A percentile compares a stretch with the other conserved stretches of the same genome.
Conservation (phyloP, 306 rosid genomes). For the Prosopis cineraria region DNA sequence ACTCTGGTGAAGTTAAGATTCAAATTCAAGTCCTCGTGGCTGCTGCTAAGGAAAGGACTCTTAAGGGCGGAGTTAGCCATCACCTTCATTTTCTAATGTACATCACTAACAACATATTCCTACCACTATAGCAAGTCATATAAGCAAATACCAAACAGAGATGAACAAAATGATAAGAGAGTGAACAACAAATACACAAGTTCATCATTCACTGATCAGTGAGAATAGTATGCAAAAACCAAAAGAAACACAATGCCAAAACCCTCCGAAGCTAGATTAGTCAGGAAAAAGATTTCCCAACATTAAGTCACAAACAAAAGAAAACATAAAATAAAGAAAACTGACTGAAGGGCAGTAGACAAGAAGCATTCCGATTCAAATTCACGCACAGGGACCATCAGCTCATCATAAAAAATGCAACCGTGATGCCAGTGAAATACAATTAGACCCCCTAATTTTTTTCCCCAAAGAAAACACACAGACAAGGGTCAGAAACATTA, state of each 20-base stretch:
- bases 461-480: background rate
- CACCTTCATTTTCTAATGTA: background rate
- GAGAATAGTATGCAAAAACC: constrained; percentile 18
- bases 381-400: background rate
- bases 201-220: constrained; percentile 1
- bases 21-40: background rate
- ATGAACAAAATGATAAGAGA: background rate
- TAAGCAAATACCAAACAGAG: background rate
- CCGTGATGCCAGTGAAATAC: background rate
- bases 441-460: background rate
- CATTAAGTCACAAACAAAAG: background rate
- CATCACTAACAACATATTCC: background rate
- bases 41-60: background rate
- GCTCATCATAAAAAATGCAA: background rate
- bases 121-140: constrained; percentile 10
- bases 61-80: background rate
- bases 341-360: background rate
- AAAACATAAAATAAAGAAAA: background rate
- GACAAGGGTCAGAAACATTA: background rate
- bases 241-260: constrained; percentile 21
- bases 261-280: background rate
- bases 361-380: constrained; percentile 10
- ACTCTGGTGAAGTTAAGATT: background rate
- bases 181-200: constrained; percentile 1
- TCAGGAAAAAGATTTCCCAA: constrained; percentile 1